These are phyloP conservation scores for Saccharomyces hybrid DNA, from an alignment of 1,139 yeast species.

Conservation along the genomic window DNA sequence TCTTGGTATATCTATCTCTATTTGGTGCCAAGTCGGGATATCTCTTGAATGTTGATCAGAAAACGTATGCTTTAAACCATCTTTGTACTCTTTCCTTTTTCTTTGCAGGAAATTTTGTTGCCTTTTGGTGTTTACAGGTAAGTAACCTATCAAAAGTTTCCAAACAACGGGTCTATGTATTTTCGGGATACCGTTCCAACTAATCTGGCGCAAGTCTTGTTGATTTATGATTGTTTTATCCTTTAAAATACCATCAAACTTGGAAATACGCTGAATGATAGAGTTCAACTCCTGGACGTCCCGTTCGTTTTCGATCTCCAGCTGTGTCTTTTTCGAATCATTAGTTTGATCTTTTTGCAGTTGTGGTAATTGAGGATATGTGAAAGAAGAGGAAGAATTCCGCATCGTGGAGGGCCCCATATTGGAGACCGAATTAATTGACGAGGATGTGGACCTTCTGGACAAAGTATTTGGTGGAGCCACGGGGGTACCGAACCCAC, in stretches of 20 bases:
- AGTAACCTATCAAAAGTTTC: constrained; percentile 83
- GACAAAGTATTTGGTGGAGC: constrained; percentile 5
- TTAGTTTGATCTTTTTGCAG: constrained; percentile 25
- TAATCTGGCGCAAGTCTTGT: constrained; percentile 60
- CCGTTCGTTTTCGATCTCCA: constrained; percentile 28
- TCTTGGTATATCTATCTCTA: constrained; percentile 88
- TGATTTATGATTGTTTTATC: constrained; percentile 53
- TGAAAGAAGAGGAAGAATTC: constrained; percentile 3
- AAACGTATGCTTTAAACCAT: constrained; percentile 56
- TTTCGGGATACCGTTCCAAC: constrained; percentile 93
- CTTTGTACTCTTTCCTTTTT: constrained; percentile 79
- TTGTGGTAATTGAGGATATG: constrained; percentile 31
- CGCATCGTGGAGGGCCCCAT: constrained; percentile 18
- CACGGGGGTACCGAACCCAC: constrained; percentile 15
- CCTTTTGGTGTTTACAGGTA: constrained; percentile 77
- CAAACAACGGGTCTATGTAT: constrained; percentile 78
- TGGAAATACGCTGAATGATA: constrained; percentile 52
- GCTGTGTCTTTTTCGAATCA: constrained; percentile 22
- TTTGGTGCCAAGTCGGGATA: constrained; percentile 88
- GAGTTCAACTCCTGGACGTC: constrained; percentile 55
- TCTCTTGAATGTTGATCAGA: constrained; percentile 53
- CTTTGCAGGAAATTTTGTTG: constrained; percentile 62
- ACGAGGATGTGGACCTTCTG: constrained; percentile 10
- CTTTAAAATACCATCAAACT: constrained; percentile 58
- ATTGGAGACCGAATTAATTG: constrained; percentile 10